Base-by-base conservation (phyloP, 1,284 basidiomycete species). In the Vanrija pseudolonga region DNA sequence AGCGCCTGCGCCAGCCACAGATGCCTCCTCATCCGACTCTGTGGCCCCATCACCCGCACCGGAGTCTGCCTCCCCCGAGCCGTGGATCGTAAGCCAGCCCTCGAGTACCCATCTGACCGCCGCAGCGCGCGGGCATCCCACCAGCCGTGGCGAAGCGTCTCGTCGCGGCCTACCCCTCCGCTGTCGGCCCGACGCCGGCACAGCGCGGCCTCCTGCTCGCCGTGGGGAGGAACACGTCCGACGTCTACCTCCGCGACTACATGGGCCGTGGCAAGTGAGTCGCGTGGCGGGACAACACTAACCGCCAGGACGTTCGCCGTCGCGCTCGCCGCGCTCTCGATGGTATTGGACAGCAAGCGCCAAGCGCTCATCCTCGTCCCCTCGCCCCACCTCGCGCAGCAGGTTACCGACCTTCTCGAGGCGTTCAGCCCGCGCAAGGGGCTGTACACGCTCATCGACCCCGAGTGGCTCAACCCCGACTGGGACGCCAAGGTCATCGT, bases 221-320 rank as follows among this genome's bases (percentile, higher is more conserved):
- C 3, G 55, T 66, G 15, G 39, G 51, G 44, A 51, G 59, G 6
- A 64, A 62, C 2, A 63, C 59, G 15, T 43, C 51, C 1, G 69
- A 69, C 47, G 59, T 71, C 5, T 68, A 59, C 43, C 39, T 68
- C 24, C 60, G 60, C 20, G 69, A 71, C 53, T 49, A 60, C 32
- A 71, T 68, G 65, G 69, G 69, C 4, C 61, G 66, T 7, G 69
- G 69, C 28, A 71, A 71, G 68, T 70, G 58, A 62, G 68, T 60
- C 3, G 8, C 3, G n/a, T n/a, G n/a, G n/a, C n/a, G n/a, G n/a
- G 17, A 12, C 32, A 18, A 45, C 3, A 4, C 26, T 8, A 15
- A 43, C 26, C 12, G 19, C 5, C 47, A 57, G 55, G 23, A 54
- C 52, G 17, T 36, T 39, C 18, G 59, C 60, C 0, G 39, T 69